Evolutionary conservation across 371 early-diverging fungal species (phyloP), one percentile per base, ranked within the genome.

Genomic region (Agmasoma carcini): DNA sequence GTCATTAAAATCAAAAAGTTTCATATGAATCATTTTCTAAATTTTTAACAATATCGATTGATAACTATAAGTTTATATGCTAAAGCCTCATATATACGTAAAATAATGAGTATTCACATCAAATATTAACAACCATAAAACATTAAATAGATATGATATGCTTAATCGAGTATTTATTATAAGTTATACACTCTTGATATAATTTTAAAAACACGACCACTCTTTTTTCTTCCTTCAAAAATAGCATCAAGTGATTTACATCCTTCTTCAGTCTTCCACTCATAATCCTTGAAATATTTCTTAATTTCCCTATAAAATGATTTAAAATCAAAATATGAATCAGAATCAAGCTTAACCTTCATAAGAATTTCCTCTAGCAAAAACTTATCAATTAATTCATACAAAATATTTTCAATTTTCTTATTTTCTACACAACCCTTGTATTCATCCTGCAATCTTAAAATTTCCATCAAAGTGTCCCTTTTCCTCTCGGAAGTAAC

Each of bases 281-380:
- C 34, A 34, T 17, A n/a, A 12, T 59, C 43, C 7, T 41, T 50
- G 57, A 63, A 68, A 19, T 48, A 0, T 19, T 49, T 34, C 26
- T 64, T 55, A 17, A 64, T 3, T 23, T 45, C 43, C 7, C 14
- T 46, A 30, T 48, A 52, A 34, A 60, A 60, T 9, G 4, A 31
- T 48, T 17, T 40, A 17, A 62, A 56, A 17, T 68, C 56, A 23
- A 53, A 39, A 53, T 50, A 60, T 26, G 63, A 55, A 0, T 55
- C 41, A 41, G 29, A 26, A 22, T 43, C 39, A 29, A 68, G 48
- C 25, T 27, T 34, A 27, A 27, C 23, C 41, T 45, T 60, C 38
- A 58, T 2, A 14, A 68, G 30, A 19, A 63, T 47, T 25, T 59
- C 39, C 7, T 67, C 55, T n/a, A 61, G 29, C n/a, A 68, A 23